Base-by-base conservation (phyloP, 495 filamentous ascomycete genomes). In the Astrocystis sublimbata region DNA sequence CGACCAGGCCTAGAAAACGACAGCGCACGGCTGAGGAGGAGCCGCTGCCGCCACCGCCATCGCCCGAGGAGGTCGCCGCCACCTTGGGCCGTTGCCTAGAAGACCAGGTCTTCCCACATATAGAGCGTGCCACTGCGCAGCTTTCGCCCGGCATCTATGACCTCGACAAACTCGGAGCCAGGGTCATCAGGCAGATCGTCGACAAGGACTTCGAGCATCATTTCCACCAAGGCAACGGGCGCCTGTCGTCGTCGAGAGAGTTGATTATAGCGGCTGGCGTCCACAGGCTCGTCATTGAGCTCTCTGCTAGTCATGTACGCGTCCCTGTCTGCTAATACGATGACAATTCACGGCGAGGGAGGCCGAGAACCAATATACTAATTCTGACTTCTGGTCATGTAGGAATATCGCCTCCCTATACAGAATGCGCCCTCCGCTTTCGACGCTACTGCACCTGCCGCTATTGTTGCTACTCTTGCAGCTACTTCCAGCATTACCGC, bases 101-200 rank as follows among this genome's bases (percentile, higher is more conserved):
- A n/a, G 50, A 28, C 2, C 75, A 77, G 35, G 73, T 77, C 10
- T 75, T 77, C 23, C 74, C 75, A 2, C 70, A 76, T 30, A 45
- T 78, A 13, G 73, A 77, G 8, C 55, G 47, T 2, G 68, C 64
- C 0, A 49, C 65, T 13, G 45, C 46, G 41, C 12, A 49, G 26
- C 63, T 74, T 0, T 35, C 68, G 19, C 9, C 36, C n/a, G 55
- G 52, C 6, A 15, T 66, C 4, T 74, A 66, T 45, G 57, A 69
- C 43, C 36, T 72, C 3, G 68, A 73, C 38, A 65, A 52, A 26
- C 64, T 74, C 3, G 70, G 70, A 0, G 57, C 55, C 8, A 65
- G n/a, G 21, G 55, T 72, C 12, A 65, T 70, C 26, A 35, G 61
- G 10, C 67, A 23, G n/a, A 55, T 69, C 9, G 64, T 67, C 6